Conservation (phyloP, 73 alveolate species). For the Blepharisma stoltei region DNA sequence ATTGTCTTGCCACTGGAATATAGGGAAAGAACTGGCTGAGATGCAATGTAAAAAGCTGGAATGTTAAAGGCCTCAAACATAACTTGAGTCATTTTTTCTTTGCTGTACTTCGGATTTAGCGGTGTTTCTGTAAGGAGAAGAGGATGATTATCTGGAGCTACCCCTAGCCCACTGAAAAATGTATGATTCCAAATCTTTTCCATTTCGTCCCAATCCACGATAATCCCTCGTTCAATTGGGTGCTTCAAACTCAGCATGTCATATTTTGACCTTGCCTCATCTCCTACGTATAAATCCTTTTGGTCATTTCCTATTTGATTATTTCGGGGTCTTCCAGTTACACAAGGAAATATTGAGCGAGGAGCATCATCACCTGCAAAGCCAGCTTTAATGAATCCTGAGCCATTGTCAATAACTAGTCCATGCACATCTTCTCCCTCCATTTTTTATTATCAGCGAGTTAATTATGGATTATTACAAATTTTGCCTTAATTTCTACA, state of each 20-base stretch:
- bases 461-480: no score
- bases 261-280: conserved; percentile 60
- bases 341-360: conserved; percentile 63
- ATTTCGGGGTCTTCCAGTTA: conserved; percentile 85
- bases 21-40: conserved; percentile 78
- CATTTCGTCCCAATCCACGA: conserved; percentile 49
- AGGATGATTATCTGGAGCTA: conserved; percentile 65
- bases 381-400: conserved; percentile 86
- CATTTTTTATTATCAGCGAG: neutral
- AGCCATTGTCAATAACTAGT: conserved; percentile 80
- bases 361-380: conserved; percentile 89
- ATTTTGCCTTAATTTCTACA: no score
- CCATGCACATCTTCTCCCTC: conserved; percentile 72
- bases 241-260: conserved; percentile 45
- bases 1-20: conserved; percentile 96
- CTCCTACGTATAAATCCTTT: conserved; percentile 68
- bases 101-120: conserved; percentile 43
- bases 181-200: conserved; percentile 58
- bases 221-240: conserved; percentile 59
- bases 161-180: conserved; percentile 64
- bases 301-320: conserved; percentile 78
- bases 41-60: conserved; percentile 56
- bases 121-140: conserved; percentile 60
- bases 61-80: conserved; percentile 67
- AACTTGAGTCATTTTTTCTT: conserved; percentile 66